Evolutionary conservation across 139 green algal species (phyloP), one percentile per base, ranked within the genome.

Genomic region (Chlorella sorokiniana): DNA sequence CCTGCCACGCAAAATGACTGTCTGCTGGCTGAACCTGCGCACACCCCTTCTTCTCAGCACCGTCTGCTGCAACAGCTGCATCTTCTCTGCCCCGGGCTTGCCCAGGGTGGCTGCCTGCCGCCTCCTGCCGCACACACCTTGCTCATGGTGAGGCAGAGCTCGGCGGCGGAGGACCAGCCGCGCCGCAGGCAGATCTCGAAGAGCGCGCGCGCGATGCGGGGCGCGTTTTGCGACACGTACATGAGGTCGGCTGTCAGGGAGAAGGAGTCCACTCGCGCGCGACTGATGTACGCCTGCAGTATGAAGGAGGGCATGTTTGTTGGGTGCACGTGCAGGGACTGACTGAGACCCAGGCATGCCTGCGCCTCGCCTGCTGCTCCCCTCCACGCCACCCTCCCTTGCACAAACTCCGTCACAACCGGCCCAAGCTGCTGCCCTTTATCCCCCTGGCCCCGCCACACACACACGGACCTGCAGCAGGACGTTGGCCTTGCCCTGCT

Each of bases 131-230:
- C 56, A 29, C 69, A 35, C 35, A 91, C 90, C 85, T 95, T 96
- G 84, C 79, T 90, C 6, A 95, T 18, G 6, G 83, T 87, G 52
- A 97, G 87, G 45, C 90, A 82, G 29, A 90, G 63, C 29, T 91
- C 90, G 27, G 92, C 88, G 5, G 93, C 86, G 35, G 68, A 84
- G 45, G 79, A 89, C 95, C 95, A 98, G 35, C 90, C 89, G 16
- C 90, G 82, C 38, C 90, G 79, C 35, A 98, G 84, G 79, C 85
- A 94, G 64, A 99, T 97, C 89, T 99, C 96, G 86, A 98, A 98
- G 31, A 99, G 70, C 3, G 96, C 97, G 40, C 96, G 86, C 48
- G 90, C 89, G 44, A 99, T 97, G 44, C 96, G 91, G 7, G 93
- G 92, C 6, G 93, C 91, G 83, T 98, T 98, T 72, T 90, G 76